Percentiles rank a stretch among this genome's conserved stretches.
These are phyloP conservation scores for Ceratobasidium sp. DNA, from an alignment of 1,284 basidiomycete genomes.

Conservation along the genomic window DNA sequence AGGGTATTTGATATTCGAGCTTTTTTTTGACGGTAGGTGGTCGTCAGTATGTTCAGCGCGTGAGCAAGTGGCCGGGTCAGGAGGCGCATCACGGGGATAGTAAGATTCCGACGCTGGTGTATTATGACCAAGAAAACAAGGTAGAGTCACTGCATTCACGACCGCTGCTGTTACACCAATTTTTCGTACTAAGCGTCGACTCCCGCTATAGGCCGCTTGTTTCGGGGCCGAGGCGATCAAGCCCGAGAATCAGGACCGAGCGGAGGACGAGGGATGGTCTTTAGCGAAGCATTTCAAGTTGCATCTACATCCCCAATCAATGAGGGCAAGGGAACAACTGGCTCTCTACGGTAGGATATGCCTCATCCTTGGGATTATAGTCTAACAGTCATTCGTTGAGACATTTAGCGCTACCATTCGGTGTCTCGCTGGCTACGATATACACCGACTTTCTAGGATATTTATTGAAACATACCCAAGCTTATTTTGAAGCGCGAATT, in stretches of 20 bases:
- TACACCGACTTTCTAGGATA: conserved; percentile 33
- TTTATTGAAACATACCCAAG: conserved; percentile 15
- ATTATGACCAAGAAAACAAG: conserved; percentile 14
- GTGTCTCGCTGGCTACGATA: conserved; percentile 13
- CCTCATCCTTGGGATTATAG: neutral
- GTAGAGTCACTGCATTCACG: too few species aligned
- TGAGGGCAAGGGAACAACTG: neutral
- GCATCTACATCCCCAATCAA: conserved; percentile 35
- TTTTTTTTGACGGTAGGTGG: neutral
- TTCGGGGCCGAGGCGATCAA: conserved; percentile 35
- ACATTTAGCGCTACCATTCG: conserved; percentile 12
- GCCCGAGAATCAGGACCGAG: neutral
- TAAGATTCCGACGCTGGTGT: conserved; percentile 33
- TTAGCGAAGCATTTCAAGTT: too few species aligned
- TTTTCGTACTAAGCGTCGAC: neutral
- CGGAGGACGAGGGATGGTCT: conserved; percentile 29
- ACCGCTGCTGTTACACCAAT: neutral
- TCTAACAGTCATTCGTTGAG: neutral
- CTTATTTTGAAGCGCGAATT: conserved; percentile 18
- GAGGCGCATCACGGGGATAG: conserved; percentile 1
- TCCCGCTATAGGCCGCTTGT: conserved; percentile 20
- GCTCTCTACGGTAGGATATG: neutral
- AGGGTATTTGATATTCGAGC: neutral
- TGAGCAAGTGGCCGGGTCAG: conserved; percentile 33
- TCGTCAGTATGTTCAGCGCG: neutral